A percentile compares a stretch with the other conserved stretches of the same genome.
These are phyloP conservation scores for Pyrenophora tritici-repentis DNA, from an alignment of 2,329 filamentous ascomycete genomes.

Conservation along the genomic window DNA sequence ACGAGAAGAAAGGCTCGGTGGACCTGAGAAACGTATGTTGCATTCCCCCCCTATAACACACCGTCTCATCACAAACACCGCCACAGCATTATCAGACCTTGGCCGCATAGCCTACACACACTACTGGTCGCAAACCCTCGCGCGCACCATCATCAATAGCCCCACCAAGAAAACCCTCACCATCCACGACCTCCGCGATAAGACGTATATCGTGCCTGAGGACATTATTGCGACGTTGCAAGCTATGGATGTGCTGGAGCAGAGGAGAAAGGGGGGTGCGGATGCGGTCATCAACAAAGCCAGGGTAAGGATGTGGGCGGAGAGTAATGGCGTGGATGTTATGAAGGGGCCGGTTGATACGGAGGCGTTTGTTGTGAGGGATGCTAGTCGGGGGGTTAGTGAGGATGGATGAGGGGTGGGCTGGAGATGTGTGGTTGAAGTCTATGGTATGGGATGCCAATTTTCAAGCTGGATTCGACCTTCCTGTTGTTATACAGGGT, in stretches of 20 bases:
- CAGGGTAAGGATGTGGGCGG: slow-evolving; percentile 69
- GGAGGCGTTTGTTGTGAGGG: slow-evolving; percentile 72
- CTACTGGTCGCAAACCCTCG: slow-evolving; percentile 86
- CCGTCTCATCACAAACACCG: slow-evolving; percentile 10
- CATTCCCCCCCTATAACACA: background rate
- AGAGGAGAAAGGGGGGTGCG: slow-evolving; percentile 56
- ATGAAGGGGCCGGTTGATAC: slow-evolving; percentile 67
- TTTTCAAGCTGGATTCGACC: too few relatives aligned
- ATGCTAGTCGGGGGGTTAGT: slow-evolving; percentile 36
- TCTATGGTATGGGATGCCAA: too few relatives aligned
- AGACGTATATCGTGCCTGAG: slow-evolving; percentile 82
- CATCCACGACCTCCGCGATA: slow-evolving; percentile 72
- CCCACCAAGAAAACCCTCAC: slow-evolving; percentile 60
- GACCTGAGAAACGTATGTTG: slow-evolving; percentile 78
- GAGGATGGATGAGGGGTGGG: slow-evolving; percentile 5
- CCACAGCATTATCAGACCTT: slow-evolving; percentile 73
- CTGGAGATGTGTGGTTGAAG: background rate
- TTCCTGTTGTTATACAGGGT: too few relatives aligned
- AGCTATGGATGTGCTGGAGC: slow-evolving; percentile 74
- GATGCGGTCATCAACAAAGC: slow-evolving; percentile 61
- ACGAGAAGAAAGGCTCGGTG: slow-evolving; percentile 81
- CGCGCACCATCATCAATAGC: slow-evolving; percentile 63
- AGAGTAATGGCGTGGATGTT: slow-evolving; percentile 65
- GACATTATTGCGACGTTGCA: slow-evolving; percentile 80
- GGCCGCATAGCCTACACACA: slow-evolving; percentile 80